Percentiles rank a stretch among this genome's conserved stretches.
phyloP scores from a whole-genome alignment of 208 protist species.

The Herpetomonas tarakana region DNA sequence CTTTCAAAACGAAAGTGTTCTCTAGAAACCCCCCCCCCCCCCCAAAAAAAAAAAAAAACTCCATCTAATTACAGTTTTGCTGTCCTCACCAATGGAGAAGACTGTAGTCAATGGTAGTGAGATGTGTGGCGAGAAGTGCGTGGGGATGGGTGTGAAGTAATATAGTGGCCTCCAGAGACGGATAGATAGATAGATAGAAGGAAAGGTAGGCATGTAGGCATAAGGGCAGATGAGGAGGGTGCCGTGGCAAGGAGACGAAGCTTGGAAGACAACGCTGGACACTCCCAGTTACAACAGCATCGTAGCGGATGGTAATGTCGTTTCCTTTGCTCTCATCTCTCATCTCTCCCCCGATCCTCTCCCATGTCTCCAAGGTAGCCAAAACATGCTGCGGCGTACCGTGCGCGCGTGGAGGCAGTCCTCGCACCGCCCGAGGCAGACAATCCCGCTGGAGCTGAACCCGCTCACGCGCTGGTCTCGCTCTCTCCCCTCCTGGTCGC shows the following conservation, averaged over 20 bases:
- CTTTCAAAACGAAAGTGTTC: no score
- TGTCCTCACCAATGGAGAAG: background rate
- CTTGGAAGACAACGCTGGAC: no score
- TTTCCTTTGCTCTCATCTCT: no score
- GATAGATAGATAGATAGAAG: background rate
- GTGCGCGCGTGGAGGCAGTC: slow-evolving; percentile 36
- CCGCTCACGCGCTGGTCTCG: slow-evolving; percentile 75
- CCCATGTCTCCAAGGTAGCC: no score
- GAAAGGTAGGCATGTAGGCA: no score
- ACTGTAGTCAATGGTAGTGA: slow-evolving; percentile 38
- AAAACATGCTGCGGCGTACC: slow-evolving; percentile 1
- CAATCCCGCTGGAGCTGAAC: slow-evolving; percentile 35
- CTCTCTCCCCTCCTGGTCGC: slow-evolving; percentile 28
- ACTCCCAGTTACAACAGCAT: no score
- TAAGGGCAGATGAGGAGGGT: no score
- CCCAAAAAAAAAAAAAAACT: no score
- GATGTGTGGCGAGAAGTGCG: slow-evolving; percentile 6
- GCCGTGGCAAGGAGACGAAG: no score
- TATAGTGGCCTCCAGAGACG: background rate
- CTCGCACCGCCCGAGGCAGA: slow-evolving; percentile 32
- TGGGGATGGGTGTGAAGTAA: slow-evolving; percentile 1
- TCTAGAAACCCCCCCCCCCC: no score
- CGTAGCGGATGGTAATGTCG: no score
- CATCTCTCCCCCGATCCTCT: no score
- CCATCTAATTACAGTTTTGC: slow-evolving; percentile 15